These are phyloP conservation scores for Lithohypha guttulata DNA, from an alignment of 2,329 filamentous ascomycete species.

Conservation along the genomic window DNA sequence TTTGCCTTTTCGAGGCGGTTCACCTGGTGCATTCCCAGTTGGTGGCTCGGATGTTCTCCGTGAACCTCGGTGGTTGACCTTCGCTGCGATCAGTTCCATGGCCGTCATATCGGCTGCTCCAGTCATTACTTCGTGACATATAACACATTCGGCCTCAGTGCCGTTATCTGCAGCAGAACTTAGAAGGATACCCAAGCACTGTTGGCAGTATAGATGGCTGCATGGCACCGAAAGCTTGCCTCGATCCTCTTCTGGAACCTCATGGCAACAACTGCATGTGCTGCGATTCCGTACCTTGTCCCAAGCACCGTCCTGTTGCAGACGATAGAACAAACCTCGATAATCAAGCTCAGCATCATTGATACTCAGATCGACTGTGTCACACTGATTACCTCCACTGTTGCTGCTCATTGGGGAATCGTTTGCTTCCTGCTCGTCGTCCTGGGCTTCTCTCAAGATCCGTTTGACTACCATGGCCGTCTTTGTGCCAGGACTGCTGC, in stretches of 20 bases:
- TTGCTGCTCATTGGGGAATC: neutral
- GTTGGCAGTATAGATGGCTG: slow-evolving; percentile 45
- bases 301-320: slow-evolving; percentile 20
- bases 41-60: neutral
- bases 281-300: slow-evolving; percentile 27
- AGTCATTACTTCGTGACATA: slow-evolving; percentile 20
- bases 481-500: neutral
- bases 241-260: slow-evolving; percentile 29
- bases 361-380: neutral
- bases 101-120: slow-evolving; percentile 28
- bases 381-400: neutral
- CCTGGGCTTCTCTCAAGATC: neutral
- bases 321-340: slow-evolving; percentile 14
- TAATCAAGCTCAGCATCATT: slow-evolving; percentile 7
- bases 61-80: slow-evolving; percentile 23
- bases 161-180: slow-evolving; percentile 10
- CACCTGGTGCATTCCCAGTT: too few species aligned
- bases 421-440: neutral
- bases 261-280: slow-evolving; percentile 35
- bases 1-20: slow-evolving; percentile 16
- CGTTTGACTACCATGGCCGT: neutral
- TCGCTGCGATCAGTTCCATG: slow-evolving; percentile 26
- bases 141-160: slow-evolving; percentile 14
- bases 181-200: slow-evolving; percentile 34
- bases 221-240: slow-evolving; percentile 37